A percentile compares a stretch with the other conserved stretches of the same genome.
These are phyloP conservation scores for Suillus decipiens DNA, from an alignment of 768 basidiomycete species.

Conservation along the genomic window DNA sequence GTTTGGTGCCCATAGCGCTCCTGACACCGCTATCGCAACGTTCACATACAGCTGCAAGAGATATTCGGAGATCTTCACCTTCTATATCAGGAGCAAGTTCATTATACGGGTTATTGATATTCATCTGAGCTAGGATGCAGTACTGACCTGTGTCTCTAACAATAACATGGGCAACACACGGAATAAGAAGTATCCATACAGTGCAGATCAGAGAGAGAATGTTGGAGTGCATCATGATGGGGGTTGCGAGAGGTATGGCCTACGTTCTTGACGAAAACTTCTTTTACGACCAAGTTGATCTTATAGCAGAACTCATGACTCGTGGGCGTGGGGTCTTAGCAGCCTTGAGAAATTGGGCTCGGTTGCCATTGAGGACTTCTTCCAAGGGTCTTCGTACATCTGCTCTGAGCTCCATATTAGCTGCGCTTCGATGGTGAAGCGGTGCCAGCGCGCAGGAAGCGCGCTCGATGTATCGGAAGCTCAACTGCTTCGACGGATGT, in stretches of 20 bases:
- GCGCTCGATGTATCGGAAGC: neutral
- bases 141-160: conserved; percentile 5
- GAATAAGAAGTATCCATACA: neutral
- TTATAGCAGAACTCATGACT: conserved; percentile 1
- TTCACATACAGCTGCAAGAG: neutral
- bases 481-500: neutral
- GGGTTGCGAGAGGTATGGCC: conserved; percentile 2
- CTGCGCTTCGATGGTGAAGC: neutral
- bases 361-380: conserved; percentile 1
- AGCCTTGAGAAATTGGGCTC: conserved; percentile 3
- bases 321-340: neutral
- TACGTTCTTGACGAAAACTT: neutral
- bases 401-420: conserved; percentile 3
- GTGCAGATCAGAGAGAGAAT: conserved; percentile 1
- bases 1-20: neutral
- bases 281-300: neutral
- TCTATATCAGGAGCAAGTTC: conserved; percentile 2
- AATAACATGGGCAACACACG: neutral
- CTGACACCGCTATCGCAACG: neutral
- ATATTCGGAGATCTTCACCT: neutral
- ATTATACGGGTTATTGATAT: neutral
- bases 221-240: neutral
- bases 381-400: neutral
- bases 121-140: neutral
- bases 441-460: neutral